Percentiles rank a stretch among this genome's conserved stretches.
phyloP scores from a whole-genome alignment of 192 early-diverging fungal species.

The Phycomyces blakesleeanus region DNA sequence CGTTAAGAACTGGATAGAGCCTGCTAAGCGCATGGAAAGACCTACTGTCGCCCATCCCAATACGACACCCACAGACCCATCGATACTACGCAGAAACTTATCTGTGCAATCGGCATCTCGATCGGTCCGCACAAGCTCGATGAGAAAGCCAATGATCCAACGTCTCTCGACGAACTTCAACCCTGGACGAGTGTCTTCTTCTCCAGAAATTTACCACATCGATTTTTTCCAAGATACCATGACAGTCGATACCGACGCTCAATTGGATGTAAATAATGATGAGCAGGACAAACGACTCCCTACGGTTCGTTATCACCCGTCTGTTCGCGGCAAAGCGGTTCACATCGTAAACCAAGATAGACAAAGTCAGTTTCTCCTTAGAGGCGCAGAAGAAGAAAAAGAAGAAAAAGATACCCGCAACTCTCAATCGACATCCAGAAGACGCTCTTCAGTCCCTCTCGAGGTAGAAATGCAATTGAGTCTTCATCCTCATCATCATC shows the following conservation, averaged over 20 bases:
- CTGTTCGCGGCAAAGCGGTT: slow-evolving; percentile 15
- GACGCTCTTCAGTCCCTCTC: not conserved
- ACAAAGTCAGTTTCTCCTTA: not conserved
- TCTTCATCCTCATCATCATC: not conserved
- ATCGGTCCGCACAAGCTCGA: not conserved
- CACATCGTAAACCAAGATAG: not conserved
- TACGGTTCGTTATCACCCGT: slow-evolving; percentile 17
- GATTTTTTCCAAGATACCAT: slow-evolving; percentile 19
- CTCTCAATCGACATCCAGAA: not conserved
- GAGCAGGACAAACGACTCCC: not conserved
- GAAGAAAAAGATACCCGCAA: not conserved
- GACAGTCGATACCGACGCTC: not conserved
- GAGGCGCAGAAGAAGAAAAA: not conserved
- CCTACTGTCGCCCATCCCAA: not conserved
- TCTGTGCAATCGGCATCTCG: too few species aligned
- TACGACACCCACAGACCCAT: not conserved
- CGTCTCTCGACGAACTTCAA: not conserved
- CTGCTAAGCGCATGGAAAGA: not conserved
- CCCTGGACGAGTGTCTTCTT: not conserved
- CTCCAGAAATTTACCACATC: slow-evolving; percentile 6
- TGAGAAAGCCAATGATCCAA: not conserved
- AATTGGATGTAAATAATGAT: not conserved
- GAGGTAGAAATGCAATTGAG: not conserved
- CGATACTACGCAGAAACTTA: not conserved
- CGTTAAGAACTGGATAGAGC: slow-evolving; percentile 25